Conservation (phyloP, 176 grass and related monocot species). For the Bolboschoenus planiculmis region DNA sequence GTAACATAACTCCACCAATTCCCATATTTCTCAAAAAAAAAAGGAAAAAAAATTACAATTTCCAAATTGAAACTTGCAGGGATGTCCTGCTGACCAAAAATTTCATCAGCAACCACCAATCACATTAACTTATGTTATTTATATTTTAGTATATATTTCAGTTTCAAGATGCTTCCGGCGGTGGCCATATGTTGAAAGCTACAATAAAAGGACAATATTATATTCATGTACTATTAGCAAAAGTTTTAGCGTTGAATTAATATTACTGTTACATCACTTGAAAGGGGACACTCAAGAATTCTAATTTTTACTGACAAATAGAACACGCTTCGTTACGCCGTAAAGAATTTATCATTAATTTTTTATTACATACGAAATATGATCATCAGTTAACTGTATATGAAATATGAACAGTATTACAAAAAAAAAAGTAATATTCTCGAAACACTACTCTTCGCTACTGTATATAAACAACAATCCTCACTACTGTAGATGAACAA, state of each 20-base stretch:
- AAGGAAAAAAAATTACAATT: background rate
- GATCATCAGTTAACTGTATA: too few relatives aligned
- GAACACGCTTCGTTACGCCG: too few relatives aligned
- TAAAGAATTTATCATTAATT: too few relatives aligned
- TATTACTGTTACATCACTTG: slow-evolving; percentile 12
- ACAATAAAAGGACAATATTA: slow-evolving; percentile 14
- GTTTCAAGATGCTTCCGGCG: slow-evolving; percentile 26
- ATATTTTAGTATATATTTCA: background rate
- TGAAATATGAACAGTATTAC: too few relatives aligned
- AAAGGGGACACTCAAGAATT: slow-evolving; percentile 3
- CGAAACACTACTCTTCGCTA: too few relatives aligned
- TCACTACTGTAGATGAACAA: too few relatives aligned
- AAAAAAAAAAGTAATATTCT: too few relatives aligned
- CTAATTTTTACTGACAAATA: too few relatives aligned
- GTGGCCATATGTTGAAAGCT: slow-evolving; percentile 19
- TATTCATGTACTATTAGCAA: slow-evolving; percentile 1
- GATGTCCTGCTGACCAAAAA: background rate
- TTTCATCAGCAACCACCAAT: slow-evolving; percentile 17
- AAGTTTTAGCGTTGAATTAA: slow-evolving; percentile 1
- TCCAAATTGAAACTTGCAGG: slow-evolving; percentile 15
- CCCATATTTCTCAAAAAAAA: background rate
- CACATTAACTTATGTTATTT: slow-evolving; percentile 13
- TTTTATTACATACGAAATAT: too few relatives aligned
- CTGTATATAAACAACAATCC: too few relatives aligned
- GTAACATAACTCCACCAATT: background rate